Percentiles rank a stretch among this genome's conserved stretches.
These are phyloP conservation scores for Serendipita sp. DNA, from an alignment of 768 basidiomycete genomes.

Conservation along the genomic window DNA sequence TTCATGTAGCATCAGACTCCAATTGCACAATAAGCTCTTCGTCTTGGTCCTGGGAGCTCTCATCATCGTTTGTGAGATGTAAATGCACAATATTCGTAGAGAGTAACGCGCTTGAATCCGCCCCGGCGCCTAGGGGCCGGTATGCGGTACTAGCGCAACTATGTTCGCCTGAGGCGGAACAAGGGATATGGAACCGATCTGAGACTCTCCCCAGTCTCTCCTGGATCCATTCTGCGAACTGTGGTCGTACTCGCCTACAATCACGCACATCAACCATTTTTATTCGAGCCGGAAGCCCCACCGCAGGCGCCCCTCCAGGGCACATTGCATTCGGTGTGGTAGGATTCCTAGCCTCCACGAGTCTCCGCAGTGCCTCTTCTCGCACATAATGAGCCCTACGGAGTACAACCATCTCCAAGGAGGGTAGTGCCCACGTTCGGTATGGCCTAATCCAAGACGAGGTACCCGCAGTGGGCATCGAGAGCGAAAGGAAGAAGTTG, in stretches of 20 bases:
- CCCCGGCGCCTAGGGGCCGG: no score
- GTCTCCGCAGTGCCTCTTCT: neutral
- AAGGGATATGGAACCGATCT: constrained; percentile 2
- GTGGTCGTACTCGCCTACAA: neutral
- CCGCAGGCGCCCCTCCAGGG: neutral
- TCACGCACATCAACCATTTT: neutral
- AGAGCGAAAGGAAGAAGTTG: constrained; percentile 1
- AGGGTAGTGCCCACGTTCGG: neutral
- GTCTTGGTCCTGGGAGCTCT: no score
- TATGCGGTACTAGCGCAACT: neutral
- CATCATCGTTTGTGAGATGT: no score
- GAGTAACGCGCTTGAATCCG: no score
- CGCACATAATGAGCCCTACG: neutral
- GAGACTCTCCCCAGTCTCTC: neutral
- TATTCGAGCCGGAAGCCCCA: neutral
- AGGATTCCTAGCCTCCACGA: neutral
- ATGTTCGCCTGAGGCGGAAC: neutral
- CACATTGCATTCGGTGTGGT: constrained; percentile 3
- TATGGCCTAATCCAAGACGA: constrained; percentile 1
- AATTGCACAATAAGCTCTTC: no score
- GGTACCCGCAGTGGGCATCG: constrained; percentile 1
- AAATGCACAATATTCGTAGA: no score
- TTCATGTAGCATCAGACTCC: no score
- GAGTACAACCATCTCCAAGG: neutral
- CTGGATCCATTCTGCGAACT: constrained; percentile 2